Conservation (phyloP, 352 stramenopile genomes). For the Phytophthora rubi region DNA sequence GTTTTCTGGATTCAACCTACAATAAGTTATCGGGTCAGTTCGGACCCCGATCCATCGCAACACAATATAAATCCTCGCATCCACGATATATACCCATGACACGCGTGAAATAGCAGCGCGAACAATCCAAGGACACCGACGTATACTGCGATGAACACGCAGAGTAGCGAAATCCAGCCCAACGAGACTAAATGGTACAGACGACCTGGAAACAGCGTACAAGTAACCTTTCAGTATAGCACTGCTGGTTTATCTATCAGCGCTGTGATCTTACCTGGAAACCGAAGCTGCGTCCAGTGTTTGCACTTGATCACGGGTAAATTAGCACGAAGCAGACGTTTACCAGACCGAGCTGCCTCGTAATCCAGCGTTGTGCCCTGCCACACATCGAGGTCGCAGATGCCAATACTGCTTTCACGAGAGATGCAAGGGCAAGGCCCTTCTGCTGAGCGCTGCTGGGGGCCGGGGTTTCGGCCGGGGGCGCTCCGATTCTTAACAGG, state of each 20-base stretch:
- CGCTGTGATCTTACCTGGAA: slow-evolving; percentile 35
- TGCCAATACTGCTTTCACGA: slow-evolving; percentile 33
- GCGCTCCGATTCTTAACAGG: slow-evolving; percentile 48
- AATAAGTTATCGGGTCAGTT: slow-evolving; percentile 1
- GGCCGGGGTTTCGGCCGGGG: slow-evolving; percentile 14
- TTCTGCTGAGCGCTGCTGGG: not conserved
- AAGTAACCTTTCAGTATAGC: not conserved
- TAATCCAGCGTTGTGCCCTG: slow-evolving; percentile 57
- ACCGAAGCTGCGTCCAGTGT: slow-evolving; percentile 38
- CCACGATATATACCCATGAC: slow-evolving; percentile 37
- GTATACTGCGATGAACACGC: slow-evolving; percentile 58
- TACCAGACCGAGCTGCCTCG: slow-evolving; percentile 15
- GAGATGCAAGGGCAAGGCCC: slow-evolving; percentile 41
- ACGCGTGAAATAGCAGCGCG: slow-evolving; percentile 50
- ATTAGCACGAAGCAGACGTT: slow-evolving; percentile 45
- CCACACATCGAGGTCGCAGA: slow-evolving; percentile 66
- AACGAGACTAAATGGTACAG: slow-evolving; percentile 64
- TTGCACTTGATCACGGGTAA: slow-evolving; percentile 62
- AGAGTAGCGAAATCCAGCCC: slow-evolving; percentile 50
- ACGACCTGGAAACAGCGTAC: slow-evolving; percentile 22
- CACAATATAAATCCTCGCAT: not conserved
- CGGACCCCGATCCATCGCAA: not conserved
- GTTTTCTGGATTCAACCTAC: slow-evolving; percentile 8
- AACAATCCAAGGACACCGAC: slow-evolving; percentile 54
- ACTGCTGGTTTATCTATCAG: not conserved